Evolutionary conservation across 192 early-diverging fungal genomes (phyloP).

Genomic region (Mortierella alpina): DNA sequence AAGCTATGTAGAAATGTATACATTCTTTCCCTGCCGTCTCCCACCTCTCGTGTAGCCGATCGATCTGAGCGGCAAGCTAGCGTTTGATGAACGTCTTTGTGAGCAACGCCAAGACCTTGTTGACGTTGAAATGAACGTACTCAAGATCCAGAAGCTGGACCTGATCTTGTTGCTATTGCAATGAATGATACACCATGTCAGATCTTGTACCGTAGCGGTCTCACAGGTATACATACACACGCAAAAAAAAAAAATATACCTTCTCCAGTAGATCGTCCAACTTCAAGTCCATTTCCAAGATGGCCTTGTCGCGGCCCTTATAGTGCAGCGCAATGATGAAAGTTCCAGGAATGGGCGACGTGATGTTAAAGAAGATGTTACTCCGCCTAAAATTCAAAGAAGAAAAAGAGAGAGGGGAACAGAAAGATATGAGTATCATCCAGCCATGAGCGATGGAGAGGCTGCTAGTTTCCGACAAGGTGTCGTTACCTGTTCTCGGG

Average conservation of each 20-base stretch:
- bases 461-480: neutral
- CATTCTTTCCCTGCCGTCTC: neutral
- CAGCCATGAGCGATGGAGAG: neutral
- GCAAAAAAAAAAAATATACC: conserved; percentile 64
- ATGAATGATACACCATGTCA: neutral
- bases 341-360: conserved; percentile 87
- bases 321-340: conserved; percentile 92
- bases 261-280: conserved; percentile 85
- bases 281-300: conserved; percentile 96
- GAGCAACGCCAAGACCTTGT: conserved; percentile 79
- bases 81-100: conserved; percentile 84
- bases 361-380: conserved; percentile 92
- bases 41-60: neutral
- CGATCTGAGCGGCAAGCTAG: conserved; percentile 1
- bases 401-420: neutral
- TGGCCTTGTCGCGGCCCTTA: conserved; percentile 91
- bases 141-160: conserved; percentile 89
- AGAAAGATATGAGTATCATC: neutral
- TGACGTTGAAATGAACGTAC: conserved; percentile 92
- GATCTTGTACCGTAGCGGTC: too few relatives aligned
- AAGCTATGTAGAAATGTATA: too few relatives aligned
- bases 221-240: too few relatives aligned
- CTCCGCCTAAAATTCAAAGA: conserved; percentile 60
- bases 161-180: conserved; percentile 87
- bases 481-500: conserved; percentile 82